These are phyloP conservation scores for Allium cepa DNA, from an alignment of 106 monocot species.

Conservation along the genomic window DNA sequence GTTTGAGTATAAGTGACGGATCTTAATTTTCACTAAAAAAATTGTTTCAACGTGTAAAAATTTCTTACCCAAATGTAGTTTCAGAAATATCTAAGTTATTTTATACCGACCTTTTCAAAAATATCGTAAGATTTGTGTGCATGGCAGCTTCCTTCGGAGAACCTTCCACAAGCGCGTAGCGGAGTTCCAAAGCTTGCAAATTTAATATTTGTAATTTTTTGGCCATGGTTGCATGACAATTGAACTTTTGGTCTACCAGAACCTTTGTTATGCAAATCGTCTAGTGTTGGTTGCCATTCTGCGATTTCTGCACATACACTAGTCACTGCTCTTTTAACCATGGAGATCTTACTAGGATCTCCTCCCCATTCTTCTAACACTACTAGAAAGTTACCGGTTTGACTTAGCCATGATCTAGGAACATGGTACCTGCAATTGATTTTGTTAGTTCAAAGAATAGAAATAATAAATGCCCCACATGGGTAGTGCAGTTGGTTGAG, in stretches of 20 bases:
- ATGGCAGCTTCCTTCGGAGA: conserved; percentile 55
- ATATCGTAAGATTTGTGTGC: conserved; percentile 66
- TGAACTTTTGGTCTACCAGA: conserved; percentile 34
- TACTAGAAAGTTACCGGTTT: conserved; percentile 17
- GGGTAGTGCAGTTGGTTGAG: no score
- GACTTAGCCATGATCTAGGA: conserved; percentile 15
- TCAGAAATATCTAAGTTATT: no score
- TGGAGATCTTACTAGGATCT: conserved; percentile 11
- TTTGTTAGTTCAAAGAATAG: no score
- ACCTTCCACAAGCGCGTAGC: conserved; percentile 46
- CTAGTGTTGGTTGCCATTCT: conserved; percentile 38
- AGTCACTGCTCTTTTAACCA: conserved; percentile 21
- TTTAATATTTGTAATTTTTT: conserved; percentile 41
- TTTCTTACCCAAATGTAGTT: background rate
- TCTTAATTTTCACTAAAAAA: no score
- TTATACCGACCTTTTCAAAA: conserved; percentile 30
- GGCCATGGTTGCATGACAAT: conserved; percentile 42
- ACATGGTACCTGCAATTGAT: conserved; percentile 18
- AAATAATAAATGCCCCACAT: no score
- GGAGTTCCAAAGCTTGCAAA: conserved; percentile 84
- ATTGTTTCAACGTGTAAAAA: no score
- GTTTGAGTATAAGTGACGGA: no score
- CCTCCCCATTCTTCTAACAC: conserved; percentile 30
- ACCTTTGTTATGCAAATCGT: conserved; percentile 19
- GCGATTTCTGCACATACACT: conserved; percentile 54